Percentiles rank a stretch among this genome's conserved stretches.
These are phyloP conservation scores for Phytophthora meadii DNA, from an alignment of 352 stramenopile species.

Conservation along the genomic window DNA sequence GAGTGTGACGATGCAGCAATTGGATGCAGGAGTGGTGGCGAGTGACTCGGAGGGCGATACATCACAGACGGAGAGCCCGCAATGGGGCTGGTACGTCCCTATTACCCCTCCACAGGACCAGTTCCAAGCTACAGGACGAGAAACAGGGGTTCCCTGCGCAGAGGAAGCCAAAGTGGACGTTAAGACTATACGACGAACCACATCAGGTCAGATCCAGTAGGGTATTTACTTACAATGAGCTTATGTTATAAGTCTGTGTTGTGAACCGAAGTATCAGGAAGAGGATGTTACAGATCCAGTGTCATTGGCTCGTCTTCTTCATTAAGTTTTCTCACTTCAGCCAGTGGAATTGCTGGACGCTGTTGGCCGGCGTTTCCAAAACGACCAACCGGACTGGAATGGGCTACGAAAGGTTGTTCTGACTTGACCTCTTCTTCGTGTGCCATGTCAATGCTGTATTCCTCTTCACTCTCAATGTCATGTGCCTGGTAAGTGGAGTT, in stretches of 20 bases:
- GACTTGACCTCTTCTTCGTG: constrained; percentile 14
- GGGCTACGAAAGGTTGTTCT: neutral
- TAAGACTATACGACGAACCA: constrained; percentile 40
- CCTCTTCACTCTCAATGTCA: constrained; percentile 9
- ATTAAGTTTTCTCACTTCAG: constrained; percentile 1
- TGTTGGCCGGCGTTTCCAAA: neutral
- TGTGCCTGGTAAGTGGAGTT: neutral
- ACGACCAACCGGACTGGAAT: neutral
- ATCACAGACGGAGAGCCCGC: constrained; percentile 70
- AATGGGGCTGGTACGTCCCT: constrained; percentile 89
- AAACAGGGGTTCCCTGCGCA: constrained; percentile 1
- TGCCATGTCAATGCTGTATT: constrained; percentile 32
- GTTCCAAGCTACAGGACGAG: constrained; percentile 26
- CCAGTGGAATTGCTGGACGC: neutral
- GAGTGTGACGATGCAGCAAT: constrained; percentile 38
- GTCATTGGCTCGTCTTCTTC: constrained; percentile 16
- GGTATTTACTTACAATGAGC: constrained; percentile 1
- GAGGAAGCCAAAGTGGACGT: neutral
- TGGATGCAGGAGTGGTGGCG: constrained; percentile 12
- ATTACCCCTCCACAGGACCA: constrained; percentile 86
- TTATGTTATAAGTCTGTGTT: constrained; percentile 21
- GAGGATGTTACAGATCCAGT: constrained; percentile 26
- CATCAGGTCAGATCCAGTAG: constrained; percentile 45
- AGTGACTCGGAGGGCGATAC: constrained; percentile 32
- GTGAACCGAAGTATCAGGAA: neutral